Evolutionary conservation across 2,329 filamentous ascomycete genomes (phyloP), one percentile per base, ranked within the genome.

Genomic region (Cordyceps javanica): DNA sequence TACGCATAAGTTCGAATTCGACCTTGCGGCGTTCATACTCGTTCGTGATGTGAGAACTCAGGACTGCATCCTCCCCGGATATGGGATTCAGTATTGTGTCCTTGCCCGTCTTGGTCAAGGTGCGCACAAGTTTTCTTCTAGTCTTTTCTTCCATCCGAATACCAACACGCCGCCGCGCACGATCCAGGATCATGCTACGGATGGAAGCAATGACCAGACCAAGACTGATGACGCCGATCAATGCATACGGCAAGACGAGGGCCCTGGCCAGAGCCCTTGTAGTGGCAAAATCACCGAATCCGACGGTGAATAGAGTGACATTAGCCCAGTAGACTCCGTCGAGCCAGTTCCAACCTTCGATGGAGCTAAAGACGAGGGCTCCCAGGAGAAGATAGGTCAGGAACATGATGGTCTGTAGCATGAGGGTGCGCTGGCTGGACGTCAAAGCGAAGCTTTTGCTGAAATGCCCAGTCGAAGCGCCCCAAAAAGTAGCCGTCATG

Each of bases 341-440:
- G 1, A 90, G 82, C 66, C 88, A 96, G 21, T 78, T 75, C 86
- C 91, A 94, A 3, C 73, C 79, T 60, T 96, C 87, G 3, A 94
- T 79, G 2, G 75, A 76, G 6, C 84, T 83, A 67, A 94, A 96
- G 0, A 96, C 74, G 0, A 86, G 81, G 0, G 87, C 90, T 1
- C 92, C 92, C 2, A 91, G 72, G 0, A 89, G 84, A 0, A 97
- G 75, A 77, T 94, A 96, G 49, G 90, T 73, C 53, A 96, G 86
- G 67, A 95, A 90, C 57, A 89, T 76, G 71, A 95, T 95, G 1
- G 91, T 96, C 71, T 97, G 92, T 28, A 96, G 73, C 77, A 97
- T 96, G 23, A 97, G 75, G 0, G 90, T 96, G 10, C 92, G 82
- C 70, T 97, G 92, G 60, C 87, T 88, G 55, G 86, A 82, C 0